A percentile compares a stretch with the other conserved stretches of the same genome.
phyloP scores from a whole-genome alignment of 495 filamentous ascomycete species.

The Penicillium lividum region DNA sequence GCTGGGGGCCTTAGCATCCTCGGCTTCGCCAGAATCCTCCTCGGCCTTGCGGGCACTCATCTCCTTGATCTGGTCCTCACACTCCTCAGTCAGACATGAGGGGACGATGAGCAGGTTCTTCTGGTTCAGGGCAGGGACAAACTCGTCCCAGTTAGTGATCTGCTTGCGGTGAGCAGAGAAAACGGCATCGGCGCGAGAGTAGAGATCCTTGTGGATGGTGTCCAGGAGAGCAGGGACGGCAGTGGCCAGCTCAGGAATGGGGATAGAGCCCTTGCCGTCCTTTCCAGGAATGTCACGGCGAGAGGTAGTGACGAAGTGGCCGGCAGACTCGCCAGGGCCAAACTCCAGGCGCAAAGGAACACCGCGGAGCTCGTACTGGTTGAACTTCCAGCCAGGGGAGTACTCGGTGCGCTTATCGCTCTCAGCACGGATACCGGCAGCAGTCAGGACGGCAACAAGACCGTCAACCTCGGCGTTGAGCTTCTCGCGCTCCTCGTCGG shows the following conservation, averaged over 20 bases:
- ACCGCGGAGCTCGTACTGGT: conserved; percentile 95
- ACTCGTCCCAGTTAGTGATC: conserved; percentile 82
- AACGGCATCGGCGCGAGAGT: conserved; percentile 72
- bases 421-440: conserved; percentile 66
- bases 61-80: conserved; percentile 94
- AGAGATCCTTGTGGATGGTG: conserved; percentile 85
- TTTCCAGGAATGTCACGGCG: conserved; percentile 75
- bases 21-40: conserved; percentile 64
- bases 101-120: conserved; percentile 92
- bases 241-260: conserved; percentile 67
- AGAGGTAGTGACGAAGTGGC: conserved; percentile 77
- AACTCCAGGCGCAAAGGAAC: conserved; percentile 92
- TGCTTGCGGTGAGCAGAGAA: conserved; percentile 77
- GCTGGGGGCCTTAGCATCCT: conserved; percentile 78
- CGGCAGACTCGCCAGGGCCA: conserved; percentile 87
- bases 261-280: conserved; percentile 71
- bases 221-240: conserved; percentile 79
- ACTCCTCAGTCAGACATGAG: conserved; percentile 75
- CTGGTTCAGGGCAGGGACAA: conserved; percentile 83
- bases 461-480: conserved; percentile 71
- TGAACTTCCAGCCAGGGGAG: conserved; percentile 96
- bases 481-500: conserved; percentile 69
- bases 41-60: conserved; percentile 71
- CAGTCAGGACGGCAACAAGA: conserved; percentile 63
- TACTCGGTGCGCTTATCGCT: conserved; percentile 82